Evolutionary conservation across 495 filamentous ascomycete species (phyloP), one percentile per base, ranked within the genome.

Genomic region (Evernia prunastri): DNA sequence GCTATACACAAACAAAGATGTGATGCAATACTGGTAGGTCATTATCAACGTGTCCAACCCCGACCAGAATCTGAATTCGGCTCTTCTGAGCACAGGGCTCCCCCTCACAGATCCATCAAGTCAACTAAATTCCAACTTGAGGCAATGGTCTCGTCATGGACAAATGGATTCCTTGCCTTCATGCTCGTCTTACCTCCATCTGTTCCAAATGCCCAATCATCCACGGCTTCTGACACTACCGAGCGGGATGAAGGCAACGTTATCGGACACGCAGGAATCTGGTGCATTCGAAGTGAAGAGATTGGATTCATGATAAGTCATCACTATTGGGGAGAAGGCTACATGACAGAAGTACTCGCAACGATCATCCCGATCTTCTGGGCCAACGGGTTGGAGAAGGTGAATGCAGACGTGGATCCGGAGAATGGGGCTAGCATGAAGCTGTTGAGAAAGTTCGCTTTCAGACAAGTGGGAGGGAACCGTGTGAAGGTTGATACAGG

Each of bases 91-190:
- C 49, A 27, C 49, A 53, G 49, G 49, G 7, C 27, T 4, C 11
- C 11, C 1, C 11, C 49, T 27, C 27, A 31, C 27, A 18, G 39
- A 0, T 15, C 51, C 15, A 27, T 66, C n/a, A n/a, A n/a, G n/a
- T 20, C 29, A 33, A 66, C 79, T 68, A 84, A 94, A 31, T 92
- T 76, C 47, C 85, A 80, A 58, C 76, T 83, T 89, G 89, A 92
- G 59, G 93, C 68, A 72, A 92, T 90, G 74, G 82, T 90, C 42
- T 82, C 86, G 71, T 94, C 90, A 5, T 89, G 90, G 33, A 93
- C 67, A 68, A 83, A 90, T 27, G 64, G 67, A 23, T 17, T 13
- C 20, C 36, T 63, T 9, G 67, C 60, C 10, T 69, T 69, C 27
- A 49, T 39, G 1, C 49, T 69, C 51, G 57, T 61, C 4, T 60